These are phyloP conservation scores for Aspergillus japonicus DNA, from an alignment of 2,329 filamentous ascomycete species.

Conservation along the genomic window DNA sequence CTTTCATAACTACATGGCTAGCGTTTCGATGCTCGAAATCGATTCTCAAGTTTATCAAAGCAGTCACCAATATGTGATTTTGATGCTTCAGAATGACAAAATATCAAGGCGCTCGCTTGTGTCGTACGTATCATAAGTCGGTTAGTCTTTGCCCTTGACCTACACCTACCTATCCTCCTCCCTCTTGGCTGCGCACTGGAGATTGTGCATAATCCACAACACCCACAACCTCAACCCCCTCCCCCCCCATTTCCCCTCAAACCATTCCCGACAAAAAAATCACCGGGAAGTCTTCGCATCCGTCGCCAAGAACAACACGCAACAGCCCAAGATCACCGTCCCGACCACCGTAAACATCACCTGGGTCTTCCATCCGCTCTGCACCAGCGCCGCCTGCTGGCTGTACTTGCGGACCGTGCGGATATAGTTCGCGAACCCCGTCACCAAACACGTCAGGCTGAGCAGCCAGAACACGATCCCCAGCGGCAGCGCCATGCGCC, in stretches of 20 bases:
- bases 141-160: too few species aligned
- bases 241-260: background rate
- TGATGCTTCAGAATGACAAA: background rate
- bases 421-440: slow-evolving; percentile 85
- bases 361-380: slow-evolving; percentile 92
- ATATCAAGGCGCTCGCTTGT: background rate
- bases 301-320: slow-evolving; percentile 45
- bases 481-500: slow-evolving; percentile 75
- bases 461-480: slow-evolving; percentile 87
- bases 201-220: too few species aligned
- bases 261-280: background rate
- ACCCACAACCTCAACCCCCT: too few species aligned
- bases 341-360: slow-evolving; percentile 57
- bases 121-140: background rate
- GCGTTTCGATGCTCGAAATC: background rate
- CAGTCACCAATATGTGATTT: background rate
- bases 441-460: slow-evolving; percentile 70
- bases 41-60: background rate
- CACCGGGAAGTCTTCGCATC: slow-evolving; percentile 23
- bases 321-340: slow-evolving; percentile 46
- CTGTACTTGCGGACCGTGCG: slow-evolving; percentile 80
- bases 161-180: too few species aligned
- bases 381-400: slow-evolving; percentile 75
- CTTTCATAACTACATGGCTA: background rate
- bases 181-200: too few species aligned